Conservation (phyloP, 2,329 filamentous ascomycete species). For the Colletotrichum chrysophilum region DNA sequence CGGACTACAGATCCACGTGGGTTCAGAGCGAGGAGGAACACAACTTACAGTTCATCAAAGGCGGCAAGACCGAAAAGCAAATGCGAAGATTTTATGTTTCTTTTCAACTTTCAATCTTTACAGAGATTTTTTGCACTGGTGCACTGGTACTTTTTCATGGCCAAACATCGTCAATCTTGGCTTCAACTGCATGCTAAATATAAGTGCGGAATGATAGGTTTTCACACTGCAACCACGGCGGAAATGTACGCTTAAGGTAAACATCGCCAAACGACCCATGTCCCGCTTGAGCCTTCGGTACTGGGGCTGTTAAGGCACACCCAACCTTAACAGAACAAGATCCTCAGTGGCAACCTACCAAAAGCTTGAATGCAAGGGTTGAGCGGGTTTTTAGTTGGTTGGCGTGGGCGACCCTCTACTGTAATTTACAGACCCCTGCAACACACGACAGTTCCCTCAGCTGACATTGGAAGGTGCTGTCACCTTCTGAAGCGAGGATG, state of each 20-base stretch:
- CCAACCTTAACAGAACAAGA: neutral
- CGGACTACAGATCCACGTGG: neutral
- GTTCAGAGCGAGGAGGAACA: neutral
- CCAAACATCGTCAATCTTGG: neutral
- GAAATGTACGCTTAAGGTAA: neutral
- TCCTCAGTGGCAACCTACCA: neutral
- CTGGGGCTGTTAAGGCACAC: neutral
- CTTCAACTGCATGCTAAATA: neutral
- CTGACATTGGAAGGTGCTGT: neutral
- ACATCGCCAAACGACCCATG: neutral
- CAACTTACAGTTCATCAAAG: neutral
- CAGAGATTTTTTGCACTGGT: neutral
- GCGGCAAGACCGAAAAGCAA: neutral
- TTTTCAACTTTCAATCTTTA: neutral
- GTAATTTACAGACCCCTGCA: neutral
- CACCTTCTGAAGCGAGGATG: neutral
- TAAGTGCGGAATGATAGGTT: neutral
- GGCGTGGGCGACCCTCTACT: neutral
- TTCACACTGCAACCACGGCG: neutral
- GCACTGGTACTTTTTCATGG: neutral
- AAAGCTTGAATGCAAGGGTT: neutral
- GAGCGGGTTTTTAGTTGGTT: neutral
- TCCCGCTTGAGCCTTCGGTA: neutral
- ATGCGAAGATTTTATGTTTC: neutral
- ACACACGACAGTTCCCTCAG: neutral